Evolutionary conservation across 1,284 basidiomycete species (phyloP).

Genomic region (Inonotus obliquus): DNA sequence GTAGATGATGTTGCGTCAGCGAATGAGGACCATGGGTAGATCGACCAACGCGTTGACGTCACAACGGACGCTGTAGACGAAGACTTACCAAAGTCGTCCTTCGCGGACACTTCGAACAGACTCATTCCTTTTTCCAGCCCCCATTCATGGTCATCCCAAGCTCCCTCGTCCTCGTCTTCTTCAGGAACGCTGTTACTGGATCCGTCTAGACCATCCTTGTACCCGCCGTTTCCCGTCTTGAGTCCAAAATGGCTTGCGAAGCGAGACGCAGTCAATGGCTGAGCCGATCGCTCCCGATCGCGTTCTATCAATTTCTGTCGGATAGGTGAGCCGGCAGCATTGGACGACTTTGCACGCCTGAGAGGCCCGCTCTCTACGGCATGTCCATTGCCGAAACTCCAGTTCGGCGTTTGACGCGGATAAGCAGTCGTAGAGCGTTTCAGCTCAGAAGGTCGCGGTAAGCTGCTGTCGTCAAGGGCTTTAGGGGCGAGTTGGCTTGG

Average conservation of each 20-base stretch:
- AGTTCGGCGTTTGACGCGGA: conserved; percentile 10
- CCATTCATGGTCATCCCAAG: conserved; percentile 63
- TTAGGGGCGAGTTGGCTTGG: conserved; percentile 34
- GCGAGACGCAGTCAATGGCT: conserved; percentile 36
- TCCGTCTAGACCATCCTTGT: conserved; percentile 52
- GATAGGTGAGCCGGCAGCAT: conserved; percentile 9
- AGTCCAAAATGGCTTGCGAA: conserved; percentile 48
- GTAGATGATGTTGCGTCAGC: background rate
- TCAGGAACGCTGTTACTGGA: conserved; percentile 64
- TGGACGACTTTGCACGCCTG: conserved; percentile 16
- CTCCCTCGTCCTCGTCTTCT: conserved; percentile 44
- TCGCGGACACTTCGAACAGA: conserved; percentile 81
- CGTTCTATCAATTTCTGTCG: conserved; percentile 14
- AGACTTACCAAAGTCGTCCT: conserved; percentile 69
- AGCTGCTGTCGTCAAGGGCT: conserved; percentile 38
- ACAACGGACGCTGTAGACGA: background rate
- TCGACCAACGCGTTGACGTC: background rate
- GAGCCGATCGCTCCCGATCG: conserved; percentile 2
- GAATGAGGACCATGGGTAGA: background rate
- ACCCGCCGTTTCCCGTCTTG: conserved; percentile 36
- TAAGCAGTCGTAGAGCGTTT: conserved; percentile 36
- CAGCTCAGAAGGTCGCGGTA: conserved; percentile 43
- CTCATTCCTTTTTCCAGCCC: conserved; percentile 77
- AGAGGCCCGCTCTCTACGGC: conserved; percentile 3
- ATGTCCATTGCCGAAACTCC: conserved; percentile 12